These are phyloP conservation scores for Triticum turgidum DNA, from an alignment of 176 grass and related monocot genomes.

Conservation along the genomic window DNA sequence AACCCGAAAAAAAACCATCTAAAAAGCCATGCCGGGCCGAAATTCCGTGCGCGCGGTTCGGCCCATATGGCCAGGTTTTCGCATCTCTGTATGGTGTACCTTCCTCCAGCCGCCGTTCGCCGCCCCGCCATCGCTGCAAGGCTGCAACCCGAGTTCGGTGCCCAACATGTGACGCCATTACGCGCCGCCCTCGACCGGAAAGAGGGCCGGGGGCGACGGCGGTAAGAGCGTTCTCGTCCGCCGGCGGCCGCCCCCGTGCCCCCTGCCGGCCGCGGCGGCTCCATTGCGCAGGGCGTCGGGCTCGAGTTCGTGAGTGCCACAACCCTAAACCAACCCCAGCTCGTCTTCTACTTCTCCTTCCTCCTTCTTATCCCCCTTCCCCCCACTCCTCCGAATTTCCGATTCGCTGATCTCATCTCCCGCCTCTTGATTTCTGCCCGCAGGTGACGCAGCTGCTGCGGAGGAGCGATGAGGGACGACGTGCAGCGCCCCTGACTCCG, in stretches of 20 bases:
- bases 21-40: too few species aligned
- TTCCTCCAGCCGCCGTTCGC: neutral
- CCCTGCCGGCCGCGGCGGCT: neutral
- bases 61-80: too few species aligned
- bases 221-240: constrained; percentile 43
- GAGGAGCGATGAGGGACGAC: constrained; percentile 34
- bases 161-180: neutral
- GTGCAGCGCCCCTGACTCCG: constrained; percentile 26
- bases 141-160: too few species aligned
- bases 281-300: constrained; percentile 83
- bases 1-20: too few species aligned
- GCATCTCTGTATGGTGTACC: too few species aligned
- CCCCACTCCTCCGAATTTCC: too few species aligned
- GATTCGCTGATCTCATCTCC: neutral
- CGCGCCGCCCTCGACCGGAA: neutral
- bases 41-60: too few species aligned
- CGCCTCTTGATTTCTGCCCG: neutral
- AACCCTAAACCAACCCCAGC: neutral
- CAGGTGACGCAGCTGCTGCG: constrained; percentile 39
- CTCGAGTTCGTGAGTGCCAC: constrained; percentile 67
- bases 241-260: neutral
- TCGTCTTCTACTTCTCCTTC: neutral
- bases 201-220: neutral
- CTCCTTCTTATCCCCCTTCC: neutral
- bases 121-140: neutral